Conservation (phyloP, 2,329 filamentous ascomycete species). For the Penicillium corylophilum region DNA sequence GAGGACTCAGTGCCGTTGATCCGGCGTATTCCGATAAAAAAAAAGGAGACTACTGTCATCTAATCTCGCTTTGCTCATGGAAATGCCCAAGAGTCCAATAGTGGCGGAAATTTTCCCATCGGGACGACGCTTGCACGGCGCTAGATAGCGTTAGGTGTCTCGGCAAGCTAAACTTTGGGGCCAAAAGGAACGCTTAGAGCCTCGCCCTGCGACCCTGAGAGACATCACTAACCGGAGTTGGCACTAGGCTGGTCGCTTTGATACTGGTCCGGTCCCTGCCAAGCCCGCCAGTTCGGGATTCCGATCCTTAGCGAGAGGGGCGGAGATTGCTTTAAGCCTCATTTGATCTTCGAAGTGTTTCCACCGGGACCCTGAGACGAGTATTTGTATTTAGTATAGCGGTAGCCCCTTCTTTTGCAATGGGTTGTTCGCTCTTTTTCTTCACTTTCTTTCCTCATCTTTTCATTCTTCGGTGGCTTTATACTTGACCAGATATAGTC, state of each 20-base stretch:
- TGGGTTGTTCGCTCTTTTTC: neutral
- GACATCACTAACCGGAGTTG: neutral
- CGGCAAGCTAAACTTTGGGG: neutral
- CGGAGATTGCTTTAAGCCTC: conserved; percentile 11
- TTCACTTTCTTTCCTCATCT: neutral
- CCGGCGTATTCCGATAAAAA: neutral
- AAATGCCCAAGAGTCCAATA: neutral
- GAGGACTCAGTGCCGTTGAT: neutral
- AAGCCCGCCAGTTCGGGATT: conserved; percentile 3
- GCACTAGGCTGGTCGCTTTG: conserved; percentile 3
- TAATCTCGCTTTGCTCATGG: neutral
- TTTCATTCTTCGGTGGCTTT: neutral
- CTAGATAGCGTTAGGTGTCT: neutral
- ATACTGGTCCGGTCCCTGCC: conserved; percentile 1
- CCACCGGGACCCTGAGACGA: neutral
- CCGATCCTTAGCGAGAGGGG: conserved; percentile 3
- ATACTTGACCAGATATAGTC: neutral
- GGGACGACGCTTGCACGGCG: neutral
- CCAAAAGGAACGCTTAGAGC: neutral
- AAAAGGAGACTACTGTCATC: neutral
- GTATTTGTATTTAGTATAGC: neutral
- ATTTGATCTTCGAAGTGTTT: neutral
- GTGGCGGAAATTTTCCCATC: neutral
- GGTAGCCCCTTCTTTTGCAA: neutral
- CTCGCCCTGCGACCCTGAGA: conserved; percentile 1